phyloP scores from a whole-genome alignment of 805 yeast species.

The Teunomyces kruisii region DNA sequence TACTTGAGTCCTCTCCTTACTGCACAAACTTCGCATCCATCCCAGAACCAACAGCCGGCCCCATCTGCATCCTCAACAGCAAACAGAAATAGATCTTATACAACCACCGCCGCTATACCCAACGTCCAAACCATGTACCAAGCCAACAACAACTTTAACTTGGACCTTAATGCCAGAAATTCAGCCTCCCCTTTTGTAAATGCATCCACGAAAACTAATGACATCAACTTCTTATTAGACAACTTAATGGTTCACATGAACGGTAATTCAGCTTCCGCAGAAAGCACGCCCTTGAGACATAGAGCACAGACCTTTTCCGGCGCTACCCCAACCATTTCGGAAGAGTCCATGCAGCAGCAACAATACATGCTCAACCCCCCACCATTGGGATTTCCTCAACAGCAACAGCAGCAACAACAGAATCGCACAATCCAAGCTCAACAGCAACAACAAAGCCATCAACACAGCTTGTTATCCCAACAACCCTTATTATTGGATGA shows the following conservation, averaged over 20 bases:
- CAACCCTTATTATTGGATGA: conserved; percentile 42
- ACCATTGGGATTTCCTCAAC: conserved; percentile 1
- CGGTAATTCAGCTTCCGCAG: conserved; percentile 6
- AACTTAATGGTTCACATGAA: conserved; percentile 27
- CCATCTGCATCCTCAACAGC: conserved; percentile 4
- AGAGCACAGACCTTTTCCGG: conserved; percentile 46
- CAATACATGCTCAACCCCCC: conserved; percentile 6
- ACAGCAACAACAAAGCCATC: conserved; percentile 1
- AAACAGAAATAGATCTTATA: conserved; percentile 49
- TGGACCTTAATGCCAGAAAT: conserved; percentile 12
- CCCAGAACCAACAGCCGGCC: conserved; percentile 6
- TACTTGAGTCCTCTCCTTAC: conserved; percentile 19
- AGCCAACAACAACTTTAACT: conserved; percentile 6
- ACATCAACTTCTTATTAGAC: conserved; percentile 31
- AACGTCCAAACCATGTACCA: conserved; percentile 14
- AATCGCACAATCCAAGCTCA: not conserved
- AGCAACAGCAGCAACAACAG: conserved; percentile 6
- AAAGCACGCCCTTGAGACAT: conserved; percentile 18
- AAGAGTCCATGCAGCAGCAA: conserved; percentile 12
- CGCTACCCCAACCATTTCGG: conserved; percentile 24
- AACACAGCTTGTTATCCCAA: conserved; percentile 2
- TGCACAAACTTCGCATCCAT: conserved; percentile 15
- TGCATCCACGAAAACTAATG: conserved; percentile 21
- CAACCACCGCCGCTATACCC: conserved; percentile 43
- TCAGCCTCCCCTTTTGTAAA: conserved; percentile 24